Evolutionary conservation across 257 asterid genomes (phyloP).

Genomic region (Primulina tabacum): DNA sequence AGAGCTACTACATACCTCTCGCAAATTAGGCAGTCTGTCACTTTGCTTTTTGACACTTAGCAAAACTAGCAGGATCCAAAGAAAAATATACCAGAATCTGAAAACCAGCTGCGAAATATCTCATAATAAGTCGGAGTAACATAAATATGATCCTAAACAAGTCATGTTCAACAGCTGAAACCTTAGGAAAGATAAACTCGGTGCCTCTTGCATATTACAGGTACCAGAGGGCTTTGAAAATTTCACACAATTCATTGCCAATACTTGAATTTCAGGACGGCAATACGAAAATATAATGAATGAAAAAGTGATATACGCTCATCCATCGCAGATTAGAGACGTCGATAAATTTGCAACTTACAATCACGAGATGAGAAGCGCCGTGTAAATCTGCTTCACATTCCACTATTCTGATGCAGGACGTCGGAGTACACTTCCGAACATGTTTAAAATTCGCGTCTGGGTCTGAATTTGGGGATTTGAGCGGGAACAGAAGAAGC

Average conservation of each 20-base stretch:
- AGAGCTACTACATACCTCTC: conserved; percentile 27
- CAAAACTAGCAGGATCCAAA: conserved; percentile 19
- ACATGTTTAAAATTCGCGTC: background rate
- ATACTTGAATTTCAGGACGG: conserved; percentile 14
- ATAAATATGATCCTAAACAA: conserved; percentile 1
- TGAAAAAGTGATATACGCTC: conserved; percentile 1
- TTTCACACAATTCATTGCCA: background rate
- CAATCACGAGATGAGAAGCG: conserved; percentile 22
- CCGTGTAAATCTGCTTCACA: conserved; percentile 15
- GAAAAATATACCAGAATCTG: conserved; percentile 7
- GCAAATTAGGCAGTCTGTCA: conserved; percentile 30
- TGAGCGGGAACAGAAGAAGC: conserved; percentile 6
- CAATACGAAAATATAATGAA: conserved; percentile 11
- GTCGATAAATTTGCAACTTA: conserved; percentile 28
- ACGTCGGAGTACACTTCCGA: conserved; percentile 1
- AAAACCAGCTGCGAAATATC: conserved; percentile 25
- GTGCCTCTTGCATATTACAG: background rate
- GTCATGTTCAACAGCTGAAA: conserved; percentile 4
- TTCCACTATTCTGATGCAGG: conserved; percentile 23
- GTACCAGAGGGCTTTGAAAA: conserved; percentile 17
- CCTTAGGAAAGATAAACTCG: conserved; percentile 1
- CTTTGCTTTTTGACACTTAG: conserved; percentile 27
- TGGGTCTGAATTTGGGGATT: background rate
- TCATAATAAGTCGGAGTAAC: conserved; percentile 18
- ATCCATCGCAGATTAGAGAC: conserved; percentile 8